Conservation (phyloP, 1,284 basidiomycete species). For the Microbotryum saponariae region DNA sequence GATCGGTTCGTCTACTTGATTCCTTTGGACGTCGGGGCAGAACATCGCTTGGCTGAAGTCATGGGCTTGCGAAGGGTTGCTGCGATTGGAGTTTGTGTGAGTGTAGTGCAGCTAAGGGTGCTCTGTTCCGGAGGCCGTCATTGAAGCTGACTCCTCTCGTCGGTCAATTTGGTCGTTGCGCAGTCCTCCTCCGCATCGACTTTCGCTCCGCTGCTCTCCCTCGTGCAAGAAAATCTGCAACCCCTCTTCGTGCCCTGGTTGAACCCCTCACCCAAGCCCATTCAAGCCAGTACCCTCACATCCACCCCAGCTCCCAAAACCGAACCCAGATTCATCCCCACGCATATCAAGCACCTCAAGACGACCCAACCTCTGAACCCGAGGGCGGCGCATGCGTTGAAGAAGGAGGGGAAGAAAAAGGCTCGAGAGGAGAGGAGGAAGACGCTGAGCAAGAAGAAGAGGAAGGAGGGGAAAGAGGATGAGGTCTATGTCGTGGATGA, state of each 20-base stretch:
- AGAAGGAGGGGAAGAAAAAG: constrained; percentile 3
- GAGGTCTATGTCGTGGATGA: constrained; percentile 19
- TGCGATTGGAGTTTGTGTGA: constrained; percentile 56
- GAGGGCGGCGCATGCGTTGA: constrained; percentile 43
- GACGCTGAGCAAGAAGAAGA: background rate
- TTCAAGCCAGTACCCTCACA: background rate
- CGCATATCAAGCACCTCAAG: constrained; percentile 75
- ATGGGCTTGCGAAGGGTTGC: constrained; percentile 63
- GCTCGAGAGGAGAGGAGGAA: constrained; percentile 5
- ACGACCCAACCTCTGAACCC: constrained; percentile 73
- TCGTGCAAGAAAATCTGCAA: constrained; percentile 96
- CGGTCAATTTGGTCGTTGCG: too few species aligned
- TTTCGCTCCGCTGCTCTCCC: constrained; percentile 59
- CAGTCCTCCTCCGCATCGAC: constrained; percentile 8
- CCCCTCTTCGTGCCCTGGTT: constrained; percentile 72
- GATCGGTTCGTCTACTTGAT: constrained; percentile 45
- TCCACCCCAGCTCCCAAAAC: constrained; percentile 2
- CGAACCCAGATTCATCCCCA: constrained; percentile 48
- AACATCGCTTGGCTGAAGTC: constrained; percentile 55
- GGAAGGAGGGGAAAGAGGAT: background rate
- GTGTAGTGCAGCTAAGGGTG: constrained; percentile 27
- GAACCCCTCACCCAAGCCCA: constrained; percentile 45
- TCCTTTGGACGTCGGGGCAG: constrained; percentile 64
- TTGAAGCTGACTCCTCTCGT: too few species aligned
- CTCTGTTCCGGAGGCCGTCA: too few species aligned